These are phyloP conservation scores for Tetrahymena borealis DNA, from an alignment of 73 alveolate species.

Conservation along the genomic window DNA sequence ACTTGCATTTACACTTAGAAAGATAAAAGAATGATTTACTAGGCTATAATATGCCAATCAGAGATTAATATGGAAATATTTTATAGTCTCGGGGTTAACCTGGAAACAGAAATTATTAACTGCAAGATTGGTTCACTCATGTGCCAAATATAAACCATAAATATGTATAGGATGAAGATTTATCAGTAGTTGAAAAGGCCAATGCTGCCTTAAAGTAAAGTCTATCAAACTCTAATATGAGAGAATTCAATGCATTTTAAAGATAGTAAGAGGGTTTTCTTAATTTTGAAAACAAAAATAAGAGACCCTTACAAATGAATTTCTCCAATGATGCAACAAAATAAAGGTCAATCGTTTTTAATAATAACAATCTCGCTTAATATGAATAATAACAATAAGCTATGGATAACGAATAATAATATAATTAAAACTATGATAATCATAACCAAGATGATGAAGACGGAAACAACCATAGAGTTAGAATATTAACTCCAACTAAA, in stretches of 20 bases:
- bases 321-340: not conserved
- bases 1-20: not conserved
- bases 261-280: not conserved
- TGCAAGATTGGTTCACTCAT: not conserved
- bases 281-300: not conserved
- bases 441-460: not conserved
- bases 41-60: not conserved
- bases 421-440: not conserved
- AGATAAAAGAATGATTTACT: not conserved
- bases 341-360: not conserved
- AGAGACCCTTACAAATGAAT: not conserved
- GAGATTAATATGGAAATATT: not conserved
- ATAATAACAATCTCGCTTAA: not conserved
- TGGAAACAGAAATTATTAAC: not conserved
- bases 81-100: not conserved
- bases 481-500: not conserved
- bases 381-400: not conserved
- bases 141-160: not conserved
- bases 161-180: not conserved
- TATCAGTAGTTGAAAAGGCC: not conserved
- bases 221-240: not conserved
- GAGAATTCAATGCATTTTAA: not conserved
- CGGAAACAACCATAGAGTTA: not conserved
- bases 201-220: not conserved
- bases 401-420: not conserved